phyloP scores from a whole-genome alignment of 108 stramenopile species.

The Craspedostauros australis region DNA sequence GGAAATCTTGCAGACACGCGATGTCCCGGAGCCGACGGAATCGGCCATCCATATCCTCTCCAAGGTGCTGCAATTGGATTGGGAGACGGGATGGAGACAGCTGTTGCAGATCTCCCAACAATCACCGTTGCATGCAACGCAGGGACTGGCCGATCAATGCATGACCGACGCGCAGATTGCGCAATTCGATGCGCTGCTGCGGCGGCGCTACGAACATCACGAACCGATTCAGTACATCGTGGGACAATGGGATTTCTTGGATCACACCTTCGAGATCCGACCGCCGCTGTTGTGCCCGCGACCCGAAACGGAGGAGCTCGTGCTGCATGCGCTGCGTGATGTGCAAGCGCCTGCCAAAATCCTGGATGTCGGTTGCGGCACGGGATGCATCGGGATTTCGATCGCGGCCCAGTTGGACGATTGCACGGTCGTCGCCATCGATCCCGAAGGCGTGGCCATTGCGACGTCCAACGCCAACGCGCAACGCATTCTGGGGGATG shows the following conservation, averaged over 20 bases:
- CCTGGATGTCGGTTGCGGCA: constrained; percentile 89
- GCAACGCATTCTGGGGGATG: constrained; percentile 22
- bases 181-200: constrained; percentile 28
- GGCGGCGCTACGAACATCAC: constrained; percentile 44
- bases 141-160: constrained; percentile 11
- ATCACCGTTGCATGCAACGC: background rate
- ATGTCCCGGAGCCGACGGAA: constrained; percentile 53
- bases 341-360: constrained; percentile 40
- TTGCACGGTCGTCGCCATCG: constrained; percentile 66
- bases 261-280: constrained; percentile 54
- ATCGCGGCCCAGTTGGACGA: constrained; percentile 50
- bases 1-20: constrained; percentile 24
- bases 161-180: constrained; percentile 37
- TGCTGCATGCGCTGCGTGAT: constrained; percentile 46
- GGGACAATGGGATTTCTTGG: constrained; percentile 92
- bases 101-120: constrained; percentile 12
- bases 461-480: constrained; percentile 76
- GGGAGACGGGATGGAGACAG: constrained; percentile 53
- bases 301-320: constrained; percentile 95
- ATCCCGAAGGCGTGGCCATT: constrained; percentile 72
- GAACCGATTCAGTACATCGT: constrained; percentile 93
- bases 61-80: constrained; percentile 41
- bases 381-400: constrained; percentile 88
- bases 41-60: constrained; percentile 64
- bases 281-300: constrained; percentile 86